Evolutionary conservation across 306 rosid species (phyloP).

Genomic region (Benincasa hispida): DNA sequence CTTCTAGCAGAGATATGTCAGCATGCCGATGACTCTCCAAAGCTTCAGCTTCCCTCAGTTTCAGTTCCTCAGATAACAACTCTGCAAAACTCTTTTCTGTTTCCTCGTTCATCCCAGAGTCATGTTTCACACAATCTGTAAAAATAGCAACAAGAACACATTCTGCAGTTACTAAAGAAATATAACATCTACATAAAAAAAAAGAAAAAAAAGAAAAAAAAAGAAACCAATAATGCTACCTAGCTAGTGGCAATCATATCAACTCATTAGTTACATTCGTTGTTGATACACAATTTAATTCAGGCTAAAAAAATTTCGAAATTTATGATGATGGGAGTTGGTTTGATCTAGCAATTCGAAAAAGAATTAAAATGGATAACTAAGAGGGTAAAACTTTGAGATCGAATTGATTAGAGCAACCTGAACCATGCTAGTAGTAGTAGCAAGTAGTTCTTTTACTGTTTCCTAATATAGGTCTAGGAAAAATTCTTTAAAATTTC

Average conservation of each 20-base stretch:
- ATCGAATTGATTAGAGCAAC: neutral
- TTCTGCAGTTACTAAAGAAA: neutral
- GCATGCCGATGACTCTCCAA: slow-evolving; percentile 52
- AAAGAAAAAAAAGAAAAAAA: neutral
- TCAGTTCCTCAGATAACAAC: slow-evolving; percentile 74
- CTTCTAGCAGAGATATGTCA: slow-evolving; percentile 90
- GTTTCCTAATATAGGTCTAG: neutral
- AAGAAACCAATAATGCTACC: neutral
- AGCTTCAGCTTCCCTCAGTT: slow-evolving; percentile 64
- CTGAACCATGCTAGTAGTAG: neutral
- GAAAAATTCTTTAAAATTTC: neutral
- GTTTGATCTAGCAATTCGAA: neutral
- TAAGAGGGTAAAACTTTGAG: neutral
- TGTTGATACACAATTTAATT: neutral
- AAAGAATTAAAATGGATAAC: neutral
- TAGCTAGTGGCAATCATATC: neutral
- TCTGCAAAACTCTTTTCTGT: slow-evolving; percentile 78
- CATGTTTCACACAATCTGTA: slow-evolving; percentile 87
- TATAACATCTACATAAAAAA: neutral
- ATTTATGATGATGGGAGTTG: neutral
- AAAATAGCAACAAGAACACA: neutral
- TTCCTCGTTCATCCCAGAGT: slow-evolving; percentile 70
- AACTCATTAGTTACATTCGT: neutral
- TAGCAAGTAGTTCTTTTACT: neutral
- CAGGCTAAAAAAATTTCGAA: neutral